A percentile compares a stretch with the other conserved stretches of the same genome.
Conservation (phyloP, 768 basidiomycete genomes). For the Leucogyrophana mollusca region DNA sequence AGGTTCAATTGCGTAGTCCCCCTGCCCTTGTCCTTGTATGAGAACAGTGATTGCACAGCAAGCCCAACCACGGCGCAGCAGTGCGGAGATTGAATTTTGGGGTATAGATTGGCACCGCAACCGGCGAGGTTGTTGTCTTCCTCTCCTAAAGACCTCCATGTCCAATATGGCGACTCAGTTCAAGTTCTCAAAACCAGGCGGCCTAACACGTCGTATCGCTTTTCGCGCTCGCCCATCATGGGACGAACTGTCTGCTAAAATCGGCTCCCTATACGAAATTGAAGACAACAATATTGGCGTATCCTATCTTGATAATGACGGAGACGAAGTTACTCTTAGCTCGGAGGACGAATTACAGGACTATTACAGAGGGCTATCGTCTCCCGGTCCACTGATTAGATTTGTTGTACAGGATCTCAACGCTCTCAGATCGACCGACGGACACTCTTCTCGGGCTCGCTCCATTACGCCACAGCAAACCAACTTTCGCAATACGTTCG, state of each 20-base stretch:
- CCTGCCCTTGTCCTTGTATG: neutral
- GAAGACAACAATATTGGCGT: slow-evolving; percentile 59
- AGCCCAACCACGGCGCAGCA: slow-evolving; percentile 29
- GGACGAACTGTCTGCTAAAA: slow-evolving; percentile 52
- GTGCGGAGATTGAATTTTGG: slow-evolving; percentile 42
- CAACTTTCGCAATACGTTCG: slow-evolving; percentile 63
- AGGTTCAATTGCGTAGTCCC: neutral
- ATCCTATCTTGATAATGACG: slow-evolving; percentile 70
- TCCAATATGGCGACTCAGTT: slow-evolving; percentile 47
- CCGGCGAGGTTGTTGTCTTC: neutral
- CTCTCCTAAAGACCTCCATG: slow-evolving; percentile 34
- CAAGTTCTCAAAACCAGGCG: slow-evolving; percentile 61
- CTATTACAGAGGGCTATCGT: slow-evolving; percentile 45
- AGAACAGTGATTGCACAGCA: slow-evolving; percentile 2
- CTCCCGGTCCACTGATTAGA: slow-evolving; percentile 40
- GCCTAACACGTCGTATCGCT: slow-evolving; percentile 57
- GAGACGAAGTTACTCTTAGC: slow-evolving; percentile 75
- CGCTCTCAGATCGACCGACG: slow-evolving; percentile 30
- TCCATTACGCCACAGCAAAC: slow-evolving; percentile 31
- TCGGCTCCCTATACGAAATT: slow-evolving; percentile 54
- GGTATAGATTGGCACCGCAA: slow-evolving; percentile 12
- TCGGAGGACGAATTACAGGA: slow-evolving; percentile 78
- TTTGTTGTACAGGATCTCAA: slow-evolving; percentile 63
- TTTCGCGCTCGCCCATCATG: slow-evolving; percentile 57
- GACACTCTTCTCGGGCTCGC: slow-evolving; percentile 31